Evolutionary conservation across 176 grass and related monocot species (phyloP).

Genomic region (Aechmea fasciata): DNA sequence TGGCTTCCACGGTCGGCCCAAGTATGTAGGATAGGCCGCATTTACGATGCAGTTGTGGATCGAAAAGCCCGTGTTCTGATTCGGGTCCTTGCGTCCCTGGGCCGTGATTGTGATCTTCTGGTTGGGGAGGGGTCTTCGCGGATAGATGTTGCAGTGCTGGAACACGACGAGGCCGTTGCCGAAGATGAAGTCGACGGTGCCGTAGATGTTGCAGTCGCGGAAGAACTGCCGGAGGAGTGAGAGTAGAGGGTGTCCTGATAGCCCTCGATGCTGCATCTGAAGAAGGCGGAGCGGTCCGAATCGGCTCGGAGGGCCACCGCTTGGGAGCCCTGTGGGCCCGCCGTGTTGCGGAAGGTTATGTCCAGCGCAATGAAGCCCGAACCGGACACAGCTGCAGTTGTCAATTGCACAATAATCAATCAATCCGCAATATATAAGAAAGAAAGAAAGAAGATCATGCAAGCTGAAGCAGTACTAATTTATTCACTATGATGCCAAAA

Average conservation of each 20-base stretch:
- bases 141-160: constrained; percentile 41
- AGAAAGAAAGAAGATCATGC: too few relatives aligned
- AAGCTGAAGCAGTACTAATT: not conserved
- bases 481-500: not conserved
- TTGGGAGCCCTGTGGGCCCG: constrained; percentile 45
- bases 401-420: too few relatives aligned
- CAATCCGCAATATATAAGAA: too few relatives aligned
- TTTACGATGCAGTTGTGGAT: constrained; percentile 57
- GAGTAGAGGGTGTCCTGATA: constrained; percentile 91
- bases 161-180: constrained; percentile 60
- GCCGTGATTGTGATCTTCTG: constrained; percentile 59
- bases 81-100: constrained; percentile 51
- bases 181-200: constrained; percentile 85
- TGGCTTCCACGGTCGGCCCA: constrained; percentile 75
- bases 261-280: constrained; percentile 64
- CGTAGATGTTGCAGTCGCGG: constrained; percentile 54
- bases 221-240: constrained; percentile 92
- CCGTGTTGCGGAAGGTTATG: constrained; percentile 77
- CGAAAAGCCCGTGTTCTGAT: constrained; percentile 63
- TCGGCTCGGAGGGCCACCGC: constrained; percentile 80
- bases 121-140: constrained; percentile 22
- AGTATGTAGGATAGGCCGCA: constrained; percentile 40
- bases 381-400: constrained; percentile 44
- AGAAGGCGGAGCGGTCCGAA: constrained; percentile 76
- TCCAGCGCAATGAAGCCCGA: constrained; percentile 62